Conservation (phyloP, 192 early-diverging fungal species). For the Coemansia furcata region DNA sequence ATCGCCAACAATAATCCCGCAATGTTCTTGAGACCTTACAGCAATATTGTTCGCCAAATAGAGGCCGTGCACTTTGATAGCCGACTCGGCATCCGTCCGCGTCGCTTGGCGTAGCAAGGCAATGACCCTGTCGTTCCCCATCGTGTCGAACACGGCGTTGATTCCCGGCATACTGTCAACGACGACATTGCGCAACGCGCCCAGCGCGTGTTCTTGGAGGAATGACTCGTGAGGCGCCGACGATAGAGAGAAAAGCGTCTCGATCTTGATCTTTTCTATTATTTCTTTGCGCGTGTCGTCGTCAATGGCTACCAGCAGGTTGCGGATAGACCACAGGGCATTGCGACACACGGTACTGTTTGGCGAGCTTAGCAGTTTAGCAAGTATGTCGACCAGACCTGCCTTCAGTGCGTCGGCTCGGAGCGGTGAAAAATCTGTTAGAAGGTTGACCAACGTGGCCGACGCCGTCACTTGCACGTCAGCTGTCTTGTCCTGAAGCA, state of each 20-base stretch:
- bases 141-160: conserved; percentile 18
- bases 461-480: conserved; percentile 43
- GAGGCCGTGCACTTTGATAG: conserved; percentile 31
- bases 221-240: conserved; percentile 12
- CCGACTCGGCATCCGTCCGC: neutral
- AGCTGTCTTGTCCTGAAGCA: conserved; percentile 13
- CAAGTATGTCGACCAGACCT: conserved; percentile 30
- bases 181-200: conserved; percentile 36
- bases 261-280: conserved; percentile 21
- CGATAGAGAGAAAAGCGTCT: conserved; percentile 21
- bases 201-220: conserved; percentile 37
- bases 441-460: conserved; percentile 43
- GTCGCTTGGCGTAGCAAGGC: conserved; percentile 24
- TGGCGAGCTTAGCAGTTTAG: conserved; percentile 15
- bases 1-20: conserved; percentile 22
- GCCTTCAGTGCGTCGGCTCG: conserved; percentile 39
- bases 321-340: conserved; percentile 46
- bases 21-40: conserved; percentile 20
- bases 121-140: conserved; percentile 17
- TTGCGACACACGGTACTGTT: conserved; percentile 29
- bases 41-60: conserved; percentile 47
- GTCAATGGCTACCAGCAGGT: conserved; percentile 28
- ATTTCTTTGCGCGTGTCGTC: conserved; percentile 37
- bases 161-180: conserved; percentile 29
- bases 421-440: conserved; percentile 45